Conservation (phyloP, 495 filamentous ascomycete genomes). For the Tuber microsphaerosporum region DNA sequence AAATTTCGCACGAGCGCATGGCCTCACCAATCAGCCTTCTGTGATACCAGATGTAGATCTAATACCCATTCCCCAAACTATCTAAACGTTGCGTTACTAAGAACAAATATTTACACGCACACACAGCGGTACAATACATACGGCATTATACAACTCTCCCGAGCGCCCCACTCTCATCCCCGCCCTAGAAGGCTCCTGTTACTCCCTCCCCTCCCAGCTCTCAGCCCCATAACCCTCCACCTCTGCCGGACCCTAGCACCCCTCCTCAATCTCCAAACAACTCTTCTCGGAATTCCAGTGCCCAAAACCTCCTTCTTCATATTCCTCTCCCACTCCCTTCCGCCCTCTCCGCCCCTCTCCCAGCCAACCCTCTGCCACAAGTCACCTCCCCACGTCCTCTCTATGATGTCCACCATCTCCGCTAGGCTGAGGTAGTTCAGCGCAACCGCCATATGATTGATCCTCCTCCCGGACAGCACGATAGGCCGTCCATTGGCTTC, state of each 20-base stretch:
- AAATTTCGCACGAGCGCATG: background rate
- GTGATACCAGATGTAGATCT: background rate
- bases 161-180: background rate
- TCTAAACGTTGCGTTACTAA: background rate
- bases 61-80: background rate
- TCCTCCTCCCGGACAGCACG: conserved; percentile 7
- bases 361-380: conserved; percentile 21
- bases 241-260: conserved; percentile 10
- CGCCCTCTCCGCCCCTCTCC: conserved; percentile 6
- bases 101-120: background rate
- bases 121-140: background rate
- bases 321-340: conserved; percentile 2
- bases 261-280: background rate
- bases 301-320: background rate
- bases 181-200: background rate
- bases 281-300: conserved; percentile 1
- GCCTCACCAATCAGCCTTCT: background rate
- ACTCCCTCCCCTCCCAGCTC: conserved; percentile 7
- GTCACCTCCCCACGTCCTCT: conserved; percentile 24
- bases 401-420: conserved; percentile 16
- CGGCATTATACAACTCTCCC: background rate
- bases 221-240: conserved; percentile 7
- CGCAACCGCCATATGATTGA: conserved; percentile 16
- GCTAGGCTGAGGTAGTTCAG: conserved; percentile 16
- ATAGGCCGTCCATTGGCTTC: background rate